phyloP scores from a whole-genome alignment of 768 basidiomycete genomes.

The Phallus indusiatus region DNA sequence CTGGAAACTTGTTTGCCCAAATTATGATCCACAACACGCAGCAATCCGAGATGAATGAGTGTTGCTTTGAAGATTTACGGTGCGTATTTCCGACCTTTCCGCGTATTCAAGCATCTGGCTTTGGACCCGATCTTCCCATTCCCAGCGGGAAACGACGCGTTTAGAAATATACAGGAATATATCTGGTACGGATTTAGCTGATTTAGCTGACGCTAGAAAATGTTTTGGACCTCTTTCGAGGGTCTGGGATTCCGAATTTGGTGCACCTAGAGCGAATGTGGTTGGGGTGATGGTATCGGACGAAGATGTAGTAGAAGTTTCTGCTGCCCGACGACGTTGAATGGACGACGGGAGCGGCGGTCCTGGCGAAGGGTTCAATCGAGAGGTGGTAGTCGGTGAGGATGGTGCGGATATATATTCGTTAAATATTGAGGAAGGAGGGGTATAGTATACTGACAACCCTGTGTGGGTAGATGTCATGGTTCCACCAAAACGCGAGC shows the following conservation, averaged over 20 bases:
- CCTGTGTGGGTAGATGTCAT: constrained; percentile 49
- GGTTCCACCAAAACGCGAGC: constrained; percentile 37
- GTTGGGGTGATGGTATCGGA: constrained; percentile 53
- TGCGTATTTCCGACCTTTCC: constrained; percentile 1
- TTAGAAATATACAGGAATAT: constrained; percentile 71
- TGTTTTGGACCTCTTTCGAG: constrained; percentile 51
- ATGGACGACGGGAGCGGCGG: constrained; percentile 17
- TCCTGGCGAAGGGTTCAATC: constrained; percentile 13
- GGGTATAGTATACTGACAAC: constrained; percentile 64
- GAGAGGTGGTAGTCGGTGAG: constrained; percentile 39
- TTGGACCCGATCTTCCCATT: constrained; percentile 44
- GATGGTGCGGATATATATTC: constrained; percentile 50
- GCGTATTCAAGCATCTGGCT: background rate
- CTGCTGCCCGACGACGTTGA: constrained; percentile 21
- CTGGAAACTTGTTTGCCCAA: background rate
- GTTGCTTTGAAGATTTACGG: background rate
- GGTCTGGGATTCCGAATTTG: constrained; percentile 10
- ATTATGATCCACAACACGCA: background rate
- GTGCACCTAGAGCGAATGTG: constrained; percentile 33
- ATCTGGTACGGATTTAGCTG: constrained; percentile 57
- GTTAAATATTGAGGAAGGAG: constrained; percentile 69
- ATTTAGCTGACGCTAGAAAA: constrained; percentile 73
- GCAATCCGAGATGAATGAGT: background rate
- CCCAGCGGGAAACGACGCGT: constrained; percentile 54
- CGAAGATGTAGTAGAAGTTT: constrained; percentile 37